Percentiles rank a stretch among this genome's conserved stretches.
These are phyloP conservation scores for Talaromyces sp. DNA, from an alignment of 2,329 filamentous ascomycete genomes.

Conservation along the genomic window DNA sequence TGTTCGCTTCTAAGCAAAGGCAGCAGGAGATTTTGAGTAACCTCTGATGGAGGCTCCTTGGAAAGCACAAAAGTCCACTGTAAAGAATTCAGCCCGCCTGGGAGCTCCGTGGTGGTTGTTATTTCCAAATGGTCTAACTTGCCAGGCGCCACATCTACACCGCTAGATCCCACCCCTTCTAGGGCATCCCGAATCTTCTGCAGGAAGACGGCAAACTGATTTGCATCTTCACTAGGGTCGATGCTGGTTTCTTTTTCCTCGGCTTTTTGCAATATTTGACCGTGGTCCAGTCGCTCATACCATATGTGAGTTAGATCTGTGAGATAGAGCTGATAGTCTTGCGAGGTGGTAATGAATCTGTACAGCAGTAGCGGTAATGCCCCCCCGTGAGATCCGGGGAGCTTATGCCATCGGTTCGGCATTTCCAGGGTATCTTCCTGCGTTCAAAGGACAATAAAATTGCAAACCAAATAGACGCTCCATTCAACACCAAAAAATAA, in stretches of 20 bases:
- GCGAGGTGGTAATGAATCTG: slow-evolving; percentile 27
- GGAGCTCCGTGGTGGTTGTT: slow-evolving; percentile 46
- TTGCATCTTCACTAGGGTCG: slow-evolving; percentile 54
- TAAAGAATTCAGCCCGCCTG: slow-evolving; percentile 49
- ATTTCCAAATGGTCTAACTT: slow-evolving; percentile 39
- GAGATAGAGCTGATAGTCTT: slow-evolving; percentile 50
- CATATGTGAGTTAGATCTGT: slow-evolving; percentile 58
- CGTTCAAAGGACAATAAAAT: neutral
- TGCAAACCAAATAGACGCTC: neutral
- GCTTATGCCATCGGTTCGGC: slow-evolving; percentile 32
- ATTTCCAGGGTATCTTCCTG: slow-evolving; percentile 18
- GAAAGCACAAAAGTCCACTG: slow-evolving; percentile 49
- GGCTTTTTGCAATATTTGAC: slow-evolving; percentile 47
- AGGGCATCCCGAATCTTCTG: slow-evolving; percentile 52
- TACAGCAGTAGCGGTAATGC: slow-evolving; percentile 35
- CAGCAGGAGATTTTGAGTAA: slow-evolving; percentile 49
- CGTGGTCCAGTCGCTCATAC: slow-evolving; percentile 46
- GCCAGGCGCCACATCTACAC: slow-evolving; percentile 24
- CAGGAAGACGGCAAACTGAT: slow-evolving; percentile 54
- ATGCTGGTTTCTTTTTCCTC: slow-evolving; percentile 50
- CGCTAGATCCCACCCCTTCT: slow-evolving; percentile 25
- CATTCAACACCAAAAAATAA: neutral
- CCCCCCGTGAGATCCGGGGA: slow-evolving; percentile 23
- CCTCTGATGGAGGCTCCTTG: slow-evolving; percentile 33
- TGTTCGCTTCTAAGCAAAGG: slow-evolving; percentile 50